Conservation (phyloP, 768 basidiomycete species). For the Astraeus odoratus region DNA sequence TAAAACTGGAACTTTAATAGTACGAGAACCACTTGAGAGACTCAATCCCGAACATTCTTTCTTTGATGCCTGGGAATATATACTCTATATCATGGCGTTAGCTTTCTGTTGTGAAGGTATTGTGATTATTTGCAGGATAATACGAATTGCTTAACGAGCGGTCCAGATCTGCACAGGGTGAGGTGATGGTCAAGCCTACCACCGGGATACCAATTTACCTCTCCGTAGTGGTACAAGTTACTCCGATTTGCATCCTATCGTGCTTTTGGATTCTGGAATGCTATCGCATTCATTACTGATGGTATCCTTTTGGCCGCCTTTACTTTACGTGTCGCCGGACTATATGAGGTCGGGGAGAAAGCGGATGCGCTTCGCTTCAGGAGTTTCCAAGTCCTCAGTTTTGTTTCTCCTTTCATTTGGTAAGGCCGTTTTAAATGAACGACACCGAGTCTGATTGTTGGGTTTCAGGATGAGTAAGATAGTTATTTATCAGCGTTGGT, state of each 20-base stretch:
- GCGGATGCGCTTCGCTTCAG: constrained; percentile 38
- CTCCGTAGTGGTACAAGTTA: constrained; percentile 55
- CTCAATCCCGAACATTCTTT: constrained; percentile 44
- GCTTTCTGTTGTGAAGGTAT: constrained; percentile 77
- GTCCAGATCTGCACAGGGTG: constrained; percentile 21
- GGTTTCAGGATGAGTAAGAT: constrained; percentile 71
- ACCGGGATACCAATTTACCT: constrained; percentile 1
- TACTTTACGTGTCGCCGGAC: constrained; percentile 57
- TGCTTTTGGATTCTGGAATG: constrained; percentile 77
- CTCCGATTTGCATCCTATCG: constrained; percentile 72
- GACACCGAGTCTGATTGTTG: background rate
- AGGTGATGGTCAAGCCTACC: background rate
- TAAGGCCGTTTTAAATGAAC: constrained; percentile 27
- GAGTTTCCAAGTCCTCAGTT: constrained; percentile 88
- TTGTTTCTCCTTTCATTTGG: constrained; percentile 86
- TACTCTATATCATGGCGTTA: constrained; percentile 72
- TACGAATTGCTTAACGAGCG: constrained; percentile 16
- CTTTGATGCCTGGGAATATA: constrained; percentile 77
- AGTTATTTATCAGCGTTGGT: background rate
- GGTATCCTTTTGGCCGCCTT: constrained; percentile 69
- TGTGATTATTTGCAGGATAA: constrained; percentile 29
- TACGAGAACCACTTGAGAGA: constrained; percentile 71
- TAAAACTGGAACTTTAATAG: constrained; percentile 28
- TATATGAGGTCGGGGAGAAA: constrained; percentile 30
- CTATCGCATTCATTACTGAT: constrained; percentile 67